A percentile compares a stretch with the other conserved stretches of the same genome.
Conservation (phyloP, 2,329 filamentous ascomycete species). For the Clarireedia monteithiana region DNA sequence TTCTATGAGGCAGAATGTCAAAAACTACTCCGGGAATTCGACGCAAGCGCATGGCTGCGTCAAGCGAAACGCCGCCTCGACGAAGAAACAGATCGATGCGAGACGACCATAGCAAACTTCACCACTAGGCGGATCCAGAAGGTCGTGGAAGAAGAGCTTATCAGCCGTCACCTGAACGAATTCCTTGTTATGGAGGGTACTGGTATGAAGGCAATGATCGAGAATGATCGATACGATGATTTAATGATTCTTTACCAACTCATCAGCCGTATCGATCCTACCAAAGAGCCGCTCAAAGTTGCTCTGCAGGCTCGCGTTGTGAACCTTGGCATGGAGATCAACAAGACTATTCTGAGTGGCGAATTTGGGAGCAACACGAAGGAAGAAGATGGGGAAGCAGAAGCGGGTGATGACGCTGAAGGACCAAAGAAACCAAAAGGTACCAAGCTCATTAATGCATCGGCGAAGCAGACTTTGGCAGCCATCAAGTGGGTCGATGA, state of each 20-base stretch:
- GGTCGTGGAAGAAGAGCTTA: conserved; percentile 76
- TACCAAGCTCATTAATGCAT: conserved; percentile 40
- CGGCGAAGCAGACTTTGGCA: conserved; percentile 74
- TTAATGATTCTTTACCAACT: conserved; percentile 75
- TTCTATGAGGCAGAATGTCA: conserved; percentile 77
- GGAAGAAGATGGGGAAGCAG: conserved; percentile 33
- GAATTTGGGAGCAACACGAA: conserved; percentile 37
- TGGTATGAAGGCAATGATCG: conserved; percentile 82
- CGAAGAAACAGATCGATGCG: conserved; percentile 77
- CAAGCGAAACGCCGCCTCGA: conserved; percentile 65
- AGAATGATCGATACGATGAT: conserved; percentile 75
- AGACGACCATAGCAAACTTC: conserved; percentile 67
- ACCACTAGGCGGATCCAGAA: conserved; percentile 66
- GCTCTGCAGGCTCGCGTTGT: conserved; percentile 69
- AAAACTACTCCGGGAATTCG: conserved; percentile 64
- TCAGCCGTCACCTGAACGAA: conserved; percentile 68
- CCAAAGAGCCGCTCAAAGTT: conserved; percentile 61
- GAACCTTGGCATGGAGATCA: conserved; percentile 76
- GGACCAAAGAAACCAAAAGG: conserved; percentile 18
- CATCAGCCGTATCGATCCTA: conserved; percentile 66
- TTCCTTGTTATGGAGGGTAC: conserved; percentile 79
- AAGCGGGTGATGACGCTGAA: conserved; percentile 44
- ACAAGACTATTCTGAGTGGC: conserved; percentile 53
- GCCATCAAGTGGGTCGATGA: conserved; percentile 96
- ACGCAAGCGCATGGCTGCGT: conserved; percentile 75